These are phyloP conservation scores for Rhodotorula sp. DNA, from an alignment of 1,284 basidiomycete species.

Conservation along the genomic window DNA sequence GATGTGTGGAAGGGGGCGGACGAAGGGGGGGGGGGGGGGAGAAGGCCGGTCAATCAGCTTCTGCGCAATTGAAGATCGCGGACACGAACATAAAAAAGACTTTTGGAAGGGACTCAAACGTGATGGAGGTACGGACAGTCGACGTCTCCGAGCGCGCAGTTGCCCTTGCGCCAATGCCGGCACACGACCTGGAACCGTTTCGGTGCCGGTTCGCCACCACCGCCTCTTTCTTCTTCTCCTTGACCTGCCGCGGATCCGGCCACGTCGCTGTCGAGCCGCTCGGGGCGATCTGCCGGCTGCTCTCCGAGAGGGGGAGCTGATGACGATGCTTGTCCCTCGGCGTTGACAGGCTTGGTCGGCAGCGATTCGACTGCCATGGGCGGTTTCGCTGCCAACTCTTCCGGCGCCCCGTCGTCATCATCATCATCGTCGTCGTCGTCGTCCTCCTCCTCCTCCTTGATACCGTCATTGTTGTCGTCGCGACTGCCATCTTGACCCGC, in stretches of 20 bases:
- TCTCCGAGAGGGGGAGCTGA: constrained; percentile 3
- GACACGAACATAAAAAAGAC: too few relatives aligned
- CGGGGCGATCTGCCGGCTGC: neutral
- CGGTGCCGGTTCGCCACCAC: neutral
- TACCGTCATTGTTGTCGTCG: neutral
- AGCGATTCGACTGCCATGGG: neutral
- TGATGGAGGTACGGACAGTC: constrained; percentile 33
- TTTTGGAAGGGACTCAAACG: constrained; percentile 9
- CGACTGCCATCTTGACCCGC: neutral
- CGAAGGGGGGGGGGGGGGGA: too few relatives aligned
- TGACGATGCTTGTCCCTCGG: neutral
- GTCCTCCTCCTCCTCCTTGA: neutral
- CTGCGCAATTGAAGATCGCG: too few relatives aligned
- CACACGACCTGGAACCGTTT: constrained; percentile 34
- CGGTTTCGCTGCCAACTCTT: constrained; percentile 14
- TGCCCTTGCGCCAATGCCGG: constrained; percentile 27
- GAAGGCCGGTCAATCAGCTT: too few relatives aligned
- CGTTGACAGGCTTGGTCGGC: neutral
- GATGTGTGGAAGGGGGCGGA: too few relatives aligned
- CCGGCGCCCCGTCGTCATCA: constrained; percentile 24
- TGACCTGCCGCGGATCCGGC: too few relatives aligned
- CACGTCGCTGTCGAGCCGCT: too few relatives aligned
- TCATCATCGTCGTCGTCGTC: constrained; percentile 18
- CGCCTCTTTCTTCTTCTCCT: too few relatives aligned
- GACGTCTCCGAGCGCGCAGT: constrained; percentile 24